A percentile compares a stretch with the other conserved stretches of the same genome.
Evolutionary conservation across 2,329 filamentous ascomycete genomes (phyloP).

Genomic region (Aspergillus sclerotialis): DNA sequence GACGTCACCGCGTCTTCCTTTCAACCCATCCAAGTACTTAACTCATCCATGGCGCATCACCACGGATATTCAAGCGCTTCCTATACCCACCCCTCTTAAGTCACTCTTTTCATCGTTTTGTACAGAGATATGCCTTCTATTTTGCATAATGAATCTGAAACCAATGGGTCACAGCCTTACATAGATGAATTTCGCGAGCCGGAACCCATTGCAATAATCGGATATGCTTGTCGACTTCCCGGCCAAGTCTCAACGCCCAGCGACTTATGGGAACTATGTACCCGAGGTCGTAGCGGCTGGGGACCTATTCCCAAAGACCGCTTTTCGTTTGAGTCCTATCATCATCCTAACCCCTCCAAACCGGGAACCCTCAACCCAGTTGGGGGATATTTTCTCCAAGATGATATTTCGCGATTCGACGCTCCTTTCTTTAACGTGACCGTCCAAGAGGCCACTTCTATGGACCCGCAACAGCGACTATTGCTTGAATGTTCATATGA

Average conservation of each 20-base stretch:
- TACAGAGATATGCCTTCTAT: constrained; percentile 2
- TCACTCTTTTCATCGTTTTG: neutral
- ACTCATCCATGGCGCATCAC: neutral
- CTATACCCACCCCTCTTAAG: neutral
- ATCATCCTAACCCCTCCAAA: constrained; percentile 17
- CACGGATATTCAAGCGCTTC: too few species aligned
- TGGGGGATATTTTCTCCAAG: constrained; percentile 20
- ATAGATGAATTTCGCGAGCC: constrained; percentile 3
- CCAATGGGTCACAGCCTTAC: constrained; percentile 6
- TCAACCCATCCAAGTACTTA: neutral
- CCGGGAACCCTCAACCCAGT: constrained; percentile 13
- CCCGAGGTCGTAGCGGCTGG: constrained; percentile 17
- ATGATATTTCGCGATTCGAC: constrained; percentile 19
- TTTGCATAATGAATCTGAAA: too few species aligned
- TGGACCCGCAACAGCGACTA: constrained; percentile 21
- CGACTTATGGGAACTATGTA: constrained; percentile 19
- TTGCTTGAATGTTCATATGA: constrained; percentile 18
- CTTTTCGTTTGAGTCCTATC: constrained; percentile 14
- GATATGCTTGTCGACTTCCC: constrained; percentile 18
- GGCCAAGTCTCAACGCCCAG: constrained; percentile 15
- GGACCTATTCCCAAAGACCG: constrained; percentile 14
- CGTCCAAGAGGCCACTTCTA: constrained; percentile 17
- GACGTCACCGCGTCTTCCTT: too few species aligned
- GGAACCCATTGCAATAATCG: constrained; percentile 18
- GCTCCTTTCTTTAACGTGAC: constrained; percentile 21